Conservation (phyloP, 306 rosid genomes). For the Chamaecrista fasciculata region DNA sequence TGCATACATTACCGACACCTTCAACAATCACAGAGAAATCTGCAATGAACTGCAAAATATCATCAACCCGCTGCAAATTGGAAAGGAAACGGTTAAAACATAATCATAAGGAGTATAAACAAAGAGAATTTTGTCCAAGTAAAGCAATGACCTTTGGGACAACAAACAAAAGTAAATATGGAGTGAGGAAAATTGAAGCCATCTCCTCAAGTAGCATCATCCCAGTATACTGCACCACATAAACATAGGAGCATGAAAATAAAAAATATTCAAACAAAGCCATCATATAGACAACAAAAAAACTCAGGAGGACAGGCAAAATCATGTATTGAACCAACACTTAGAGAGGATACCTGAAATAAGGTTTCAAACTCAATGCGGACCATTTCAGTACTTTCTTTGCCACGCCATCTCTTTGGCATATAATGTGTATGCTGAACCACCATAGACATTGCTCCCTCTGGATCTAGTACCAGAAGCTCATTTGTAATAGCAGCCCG, state of each 20-base stretch:
- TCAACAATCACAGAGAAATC: slow-evolving; percentile 80
- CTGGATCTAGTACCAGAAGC: slow-evolving; percentile 72
- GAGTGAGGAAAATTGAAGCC: slow-evolving; percentile 97
- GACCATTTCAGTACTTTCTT: slow-evolving; percentile 67
- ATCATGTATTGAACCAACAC: slow-evolving; percentile 4
- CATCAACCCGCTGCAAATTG: slow-evolving; percentile 83
- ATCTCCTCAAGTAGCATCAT: slow-evolving; percentile 99
- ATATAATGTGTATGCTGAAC: slow-evolving; percentile 91
- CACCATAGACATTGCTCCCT: slow-evolving; percentile 85
- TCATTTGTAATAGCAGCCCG: slow-evolving; percentile 78
- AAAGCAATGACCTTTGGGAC: slow-evolving; percentile 68
- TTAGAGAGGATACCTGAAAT: slow-evolving; percentile 53
- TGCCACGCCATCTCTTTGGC: slow-evolving; percentile 98
- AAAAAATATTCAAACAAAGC: slow-evolving; percentile 17
- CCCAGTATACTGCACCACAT: slow-evolving; percentile 71
- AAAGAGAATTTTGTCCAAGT: slow-evolving; percentile 5
- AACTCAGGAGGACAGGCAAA: slow-evolving; percentile 2
- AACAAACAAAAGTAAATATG: slow-evolving; percentile 74
- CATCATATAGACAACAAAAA: background rate
- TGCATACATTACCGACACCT: slow-evolving; percentile 99
- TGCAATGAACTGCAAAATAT: slow-evolving; percentile 77
- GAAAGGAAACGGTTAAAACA: slow-evolving; percentile 28
- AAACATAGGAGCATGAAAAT: slow-evolving; percentile 24
- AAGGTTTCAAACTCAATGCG: slow-evolving; percentile 76
- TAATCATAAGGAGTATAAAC: background rate